phyloP scores from a whole-genome alignment of 1,284 basidiomycete genomes.

The Heliocybe sulcata region DNA sequence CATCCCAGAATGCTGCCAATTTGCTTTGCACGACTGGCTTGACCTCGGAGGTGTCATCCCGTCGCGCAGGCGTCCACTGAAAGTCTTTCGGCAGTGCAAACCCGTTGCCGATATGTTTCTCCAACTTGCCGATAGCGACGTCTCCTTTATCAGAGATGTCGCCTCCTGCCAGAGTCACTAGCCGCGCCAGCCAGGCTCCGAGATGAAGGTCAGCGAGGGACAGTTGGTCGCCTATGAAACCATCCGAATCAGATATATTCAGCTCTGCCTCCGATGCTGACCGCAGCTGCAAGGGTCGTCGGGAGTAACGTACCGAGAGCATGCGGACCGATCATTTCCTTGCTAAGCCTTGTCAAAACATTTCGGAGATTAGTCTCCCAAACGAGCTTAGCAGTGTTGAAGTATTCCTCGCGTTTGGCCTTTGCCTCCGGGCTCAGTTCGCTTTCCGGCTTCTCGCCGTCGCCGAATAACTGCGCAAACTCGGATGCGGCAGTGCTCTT shows the following conservation, averaged over 20 bases:
- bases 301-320: slow-evolving; percentile 46
- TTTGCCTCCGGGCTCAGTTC: slow-evolving; percentile 26
- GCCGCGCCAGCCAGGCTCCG: slow-evolving; percentile 66
- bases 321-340: slow-evolving; percentile 65
- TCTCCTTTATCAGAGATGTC: slow-evolving; percentile 39
- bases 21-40: slow-evolving; percentile 28
- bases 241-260: not conserved
- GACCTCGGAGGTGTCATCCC: not conserved
- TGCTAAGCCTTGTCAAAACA: slow-evolving; percentile 39
- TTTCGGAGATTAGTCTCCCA: slow-evolving; percentile 41
- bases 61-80: slow-evolving; percentile 10
- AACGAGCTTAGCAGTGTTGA: slow-evolving; percentile 21
- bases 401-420: slow-evolving; percentile 26
- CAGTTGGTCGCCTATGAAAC: slow-evolving; percentile 59
- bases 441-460: slow-evolving; percentile 33
- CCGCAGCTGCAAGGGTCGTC: too few species aligned
- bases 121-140: slow-evolving; percentile 39
- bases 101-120: slow-evolving; percentile 39
- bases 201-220: slow-evolving; percentile 79
- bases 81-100: slow-evolving; percentile 39
- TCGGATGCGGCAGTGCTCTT: slow-evolving; percentile 40
- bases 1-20: slow-evolving; percentile 61
- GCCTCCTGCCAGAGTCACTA: slow-evolving; percentile 55
- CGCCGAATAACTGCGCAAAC: slow-evolving; percentile 35
- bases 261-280: too few species aligned